Evolutionary conservation across 1,139 yeast species (phyloP).

Genomic region (Lodderomyces parapsilosis): DNA sequence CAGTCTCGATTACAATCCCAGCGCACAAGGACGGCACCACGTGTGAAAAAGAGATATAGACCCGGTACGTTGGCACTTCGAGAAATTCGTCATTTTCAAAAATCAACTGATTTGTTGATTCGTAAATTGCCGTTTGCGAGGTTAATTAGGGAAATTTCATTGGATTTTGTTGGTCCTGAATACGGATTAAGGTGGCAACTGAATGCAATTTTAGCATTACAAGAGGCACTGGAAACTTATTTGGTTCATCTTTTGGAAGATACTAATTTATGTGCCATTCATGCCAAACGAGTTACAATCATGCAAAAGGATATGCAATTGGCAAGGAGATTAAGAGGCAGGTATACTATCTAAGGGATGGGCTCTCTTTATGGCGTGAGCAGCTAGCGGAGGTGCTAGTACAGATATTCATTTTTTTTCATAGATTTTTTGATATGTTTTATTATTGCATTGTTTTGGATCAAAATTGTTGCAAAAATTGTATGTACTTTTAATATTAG

Average conservation of each 20-base stretch:
- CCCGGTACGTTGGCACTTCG: constrained; percentile 77
- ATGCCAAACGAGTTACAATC: constrained; percentile 90
- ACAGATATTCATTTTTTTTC: background rate
- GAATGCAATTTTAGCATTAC: constrained; percentile 82
- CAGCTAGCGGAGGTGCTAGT: background rate
- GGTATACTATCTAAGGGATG: constrained; percentile 1
- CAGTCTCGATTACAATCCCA: background rate
- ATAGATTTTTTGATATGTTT: background rate
- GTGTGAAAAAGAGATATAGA: constrained; percentile 49
- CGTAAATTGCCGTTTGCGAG: constrained; percentile 92
- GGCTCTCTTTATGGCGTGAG: no score
- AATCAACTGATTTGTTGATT: constrained; percentile 71
- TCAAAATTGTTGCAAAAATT: background rate
- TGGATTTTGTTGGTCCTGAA: constrained; percentile 58
- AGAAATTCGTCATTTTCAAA: constrained; percentile 79
- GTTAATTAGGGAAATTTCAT: constrained; percentile 77
- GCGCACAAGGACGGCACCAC: constrained; percentile 4
- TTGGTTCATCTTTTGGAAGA: constrained; percentile 84
- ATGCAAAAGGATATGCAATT: constrained; percentile 92
- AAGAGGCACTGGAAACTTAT: constrained; percentile 92
- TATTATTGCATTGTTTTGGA: background rate
- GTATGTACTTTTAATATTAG: background rate
- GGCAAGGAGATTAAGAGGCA: constrained; percentile 85
- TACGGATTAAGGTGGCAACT: constrained; percentile 84
- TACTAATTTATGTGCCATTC: constrained; percentile 86